A percentile compares a stretch with the other conserved stretches of the same genome.
These are phyloP conservation scores for Fistulinella prunicolor DNA, from an alignment of 768 basidiomycete species.

Conservation along the genomic window DNA sequence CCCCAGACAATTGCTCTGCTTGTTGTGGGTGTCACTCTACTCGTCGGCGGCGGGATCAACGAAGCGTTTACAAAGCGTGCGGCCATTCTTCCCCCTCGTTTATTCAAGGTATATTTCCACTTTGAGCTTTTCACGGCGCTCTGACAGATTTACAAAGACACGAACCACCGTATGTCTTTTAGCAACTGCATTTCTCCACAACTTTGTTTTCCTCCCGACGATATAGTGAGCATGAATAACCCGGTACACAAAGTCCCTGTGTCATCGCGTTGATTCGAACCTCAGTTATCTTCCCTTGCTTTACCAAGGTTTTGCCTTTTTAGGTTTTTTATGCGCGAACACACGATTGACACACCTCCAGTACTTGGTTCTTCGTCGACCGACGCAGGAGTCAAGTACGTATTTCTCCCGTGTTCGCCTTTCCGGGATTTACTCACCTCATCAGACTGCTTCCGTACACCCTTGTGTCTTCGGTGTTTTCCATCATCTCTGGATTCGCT, in stretches of 20 bases:
- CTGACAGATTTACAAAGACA: slow-evolving; percentile 41
- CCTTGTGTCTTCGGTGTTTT: slow-evolving; percentile 50
- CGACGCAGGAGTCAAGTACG: slow-evolving; percentile 59
- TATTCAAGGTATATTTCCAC: slow-evolving; percentile 53
- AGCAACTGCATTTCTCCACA: slow-evolving; percentile 58
- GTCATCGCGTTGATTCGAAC: background rate
- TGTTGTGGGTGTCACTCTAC: slow-evolving; percentile 47
- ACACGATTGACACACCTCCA: background rate
- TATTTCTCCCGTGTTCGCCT: slow-evolving; percentile 36
- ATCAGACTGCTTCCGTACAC: slow-evolving; percentile 71
- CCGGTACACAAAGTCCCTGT: background rate
- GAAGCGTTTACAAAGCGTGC: slow-evolving; percentile 60
- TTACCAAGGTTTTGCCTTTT: slow-evolving; percentile 46
- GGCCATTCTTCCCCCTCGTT: slow-evolving; percentile 69
- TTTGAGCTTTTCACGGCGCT: background rate
- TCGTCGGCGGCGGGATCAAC: slow-evolving; percentile 51
- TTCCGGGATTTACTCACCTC: background rate
- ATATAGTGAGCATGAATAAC: slow-evolving; percentile 18
- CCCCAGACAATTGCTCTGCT: slow-evolving; percentile 57
- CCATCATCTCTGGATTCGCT: slow-evolving; percentile 54
- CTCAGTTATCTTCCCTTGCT: slow-evolving; percentile 65
- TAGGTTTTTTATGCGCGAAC: background rate
- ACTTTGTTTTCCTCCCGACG: slow-evolving; percentile 53
- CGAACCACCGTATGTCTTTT: slow-evolving; percentile 67
- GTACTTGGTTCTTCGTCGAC: slow-evolving; percentile 74